Base-by-base conservation (phyloP, 805 yeast species). In the Ogataea glucozyma region DNA sequence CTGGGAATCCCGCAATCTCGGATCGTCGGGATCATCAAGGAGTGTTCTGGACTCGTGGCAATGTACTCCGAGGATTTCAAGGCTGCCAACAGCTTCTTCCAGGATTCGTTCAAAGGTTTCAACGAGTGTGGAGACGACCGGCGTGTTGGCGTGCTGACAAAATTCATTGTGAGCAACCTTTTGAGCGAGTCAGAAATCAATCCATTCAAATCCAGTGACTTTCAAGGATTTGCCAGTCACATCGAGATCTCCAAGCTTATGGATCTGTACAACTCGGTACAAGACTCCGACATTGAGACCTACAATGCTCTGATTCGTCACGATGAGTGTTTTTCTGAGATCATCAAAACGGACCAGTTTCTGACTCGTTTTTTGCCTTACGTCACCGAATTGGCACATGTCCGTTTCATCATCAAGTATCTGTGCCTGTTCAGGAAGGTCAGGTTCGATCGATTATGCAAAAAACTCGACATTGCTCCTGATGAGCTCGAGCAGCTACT, bases 1-100 rank as follows among this genome's bases (percentile, higher is more conserved):
- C 69, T 81, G 0, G 85, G 87, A 2, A 81, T 85, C 2, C 85
- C 89, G 1, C 95, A 88, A 55, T 89, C 95, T 1, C 69, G 75
- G 36, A 79, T 84, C 20, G 69, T 81, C 61, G 96, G 91, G 1
- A 75, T 83, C n/a, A 75, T 87, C 19, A 73, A 79, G 47, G 91
- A 86, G 58, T 81, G 88, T 50, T 87, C 88, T 0, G 95, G 89
- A 2, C 74, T 79, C 40, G 71, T 86, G 49, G 73, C 76, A 38
- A 79, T 85, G 72, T 69, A 75, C 46, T 73, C 76, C 37, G 75
- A 73, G 11, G 76, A 80, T 47, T 86, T 75, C 69, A 78, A 73
- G 24, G 61, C 61, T 37, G 88, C 80, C 0, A 70, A 76, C 19
- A 66, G 72, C 37, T 60, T 54, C 6, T 76, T 78, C 50, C 78